phyloP scores from a whole-genome alignment of 2,329 filamentous ascomycete genomes.

The Hymenoscyphus salicellus region DNA sequence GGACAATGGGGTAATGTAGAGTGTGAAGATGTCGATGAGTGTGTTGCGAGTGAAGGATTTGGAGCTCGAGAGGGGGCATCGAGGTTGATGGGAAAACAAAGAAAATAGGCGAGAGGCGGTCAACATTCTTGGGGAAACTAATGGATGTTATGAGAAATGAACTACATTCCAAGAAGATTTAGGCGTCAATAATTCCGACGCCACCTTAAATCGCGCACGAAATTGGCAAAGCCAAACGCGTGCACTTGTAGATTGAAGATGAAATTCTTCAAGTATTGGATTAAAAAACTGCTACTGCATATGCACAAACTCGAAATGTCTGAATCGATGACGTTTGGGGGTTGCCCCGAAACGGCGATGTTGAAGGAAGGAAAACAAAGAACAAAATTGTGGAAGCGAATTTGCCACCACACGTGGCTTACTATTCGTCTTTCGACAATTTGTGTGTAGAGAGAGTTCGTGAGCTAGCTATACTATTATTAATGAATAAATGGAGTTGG shows the following conservation, averaged over 20 bases:
- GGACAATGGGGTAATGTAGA: not conserved
- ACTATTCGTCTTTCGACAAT: too few relatives aligned
- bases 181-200: not conserved
- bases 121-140: constrained; percentile 10
- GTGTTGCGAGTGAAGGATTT: not conserved
- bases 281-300: not conserved
- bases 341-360: not conserved
- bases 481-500: not conserved
- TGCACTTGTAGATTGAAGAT: not conserved
- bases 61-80: not conserved
- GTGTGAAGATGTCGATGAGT: not conserved
- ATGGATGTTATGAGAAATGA: constrained; percentile 6
- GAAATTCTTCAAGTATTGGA: not conserved
- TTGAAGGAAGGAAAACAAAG: constrained; percentile 1
- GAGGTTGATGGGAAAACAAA: constrained; percentile 4
- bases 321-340: not conserved
- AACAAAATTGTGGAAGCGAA: not conserved
- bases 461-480: too few relatives aligned
- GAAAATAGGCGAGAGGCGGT: not conserved
- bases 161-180: constrained; percentile 6
- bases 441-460: not conserved
- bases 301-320: not conserved
- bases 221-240: not conserved
- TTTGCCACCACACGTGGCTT: not conserved
- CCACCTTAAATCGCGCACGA: not conserved